These are phyloP conservation scores for Talaromyces stipitatus DNA, from an alignment of 495 filamentous ascomycete genomes.

Conservation along the genomic window DNA sequence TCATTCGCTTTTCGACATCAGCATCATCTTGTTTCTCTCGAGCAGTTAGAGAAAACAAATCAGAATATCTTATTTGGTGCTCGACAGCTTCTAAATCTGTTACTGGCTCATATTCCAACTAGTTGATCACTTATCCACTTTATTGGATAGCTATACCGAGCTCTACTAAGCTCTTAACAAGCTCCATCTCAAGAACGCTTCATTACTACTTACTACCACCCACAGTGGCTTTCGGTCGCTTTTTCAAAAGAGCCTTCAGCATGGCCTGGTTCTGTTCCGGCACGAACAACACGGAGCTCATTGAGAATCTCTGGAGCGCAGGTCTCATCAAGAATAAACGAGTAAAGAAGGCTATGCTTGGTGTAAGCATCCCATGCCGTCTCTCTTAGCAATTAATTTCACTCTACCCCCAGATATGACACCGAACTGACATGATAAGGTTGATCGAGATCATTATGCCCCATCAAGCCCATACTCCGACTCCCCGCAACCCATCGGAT, in stretches of 20 bases:
- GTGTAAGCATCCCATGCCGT: constrained; percentile 36
- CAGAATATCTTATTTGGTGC: background rate
- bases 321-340: constrained; percentile 60
- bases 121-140: background rate
- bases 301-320: constrained; percentile 69
- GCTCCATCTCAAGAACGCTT: background rate
- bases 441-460: constrained; percentile 82
- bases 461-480: constrained; percentile 75
- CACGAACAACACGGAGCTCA: constrained; percentile 63
- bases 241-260: constrained; percentile 11
- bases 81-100: background rate
- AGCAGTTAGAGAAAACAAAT: background rate
- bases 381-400: background rate
- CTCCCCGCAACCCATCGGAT: constrained; percentile 84
- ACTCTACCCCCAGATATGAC: background rate
- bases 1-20: background rate
- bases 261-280: constrained; percentile 95
- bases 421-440: constrained; percentile 39
- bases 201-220: background rate
- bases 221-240: constrained; percentile 7
- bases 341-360: constrained; percentile 73
- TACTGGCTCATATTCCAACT: background rate
- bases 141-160: background rate
- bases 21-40: background rate
- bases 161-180: background rate